A percentile compares a stretch with the other conserved stretches of the same genome.
phyloP scores from a whole-genome alignment of 2,329 filamentous ascomycete species.

The Neonectria neomacrospora region DNA sequence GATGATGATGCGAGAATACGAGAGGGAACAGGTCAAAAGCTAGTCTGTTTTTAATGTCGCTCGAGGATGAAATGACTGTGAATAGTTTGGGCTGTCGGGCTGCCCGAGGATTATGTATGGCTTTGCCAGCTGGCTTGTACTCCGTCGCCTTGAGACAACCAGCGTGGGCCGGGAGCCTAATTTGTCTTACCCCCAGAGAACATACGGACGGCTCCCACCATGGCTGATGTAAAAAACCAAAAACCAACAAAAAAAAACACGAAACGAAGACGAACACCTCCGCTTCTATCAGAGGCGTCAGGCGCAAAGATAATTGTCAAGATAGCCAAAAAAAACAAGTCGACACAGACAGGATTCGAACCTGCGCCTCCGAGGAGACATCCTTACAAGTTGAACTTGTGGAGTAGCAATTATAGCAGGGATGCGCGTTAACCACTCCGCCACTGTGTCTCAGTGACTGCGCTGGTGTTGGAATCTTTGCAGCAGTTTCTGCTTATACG shows the following conservation, averaged over 20 bases:
- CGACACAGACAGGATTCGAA: constrained; percentile 7
- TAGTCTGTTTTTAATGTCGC: constrained; percentile 4
- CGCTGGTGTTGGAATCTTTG: background rate
- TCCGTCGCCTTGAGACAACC: background rate
- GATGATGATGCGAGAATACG: constrained; percentile 33
- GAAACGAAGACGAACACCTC: too few species aligned
- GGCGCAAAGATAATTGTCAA: background rate
- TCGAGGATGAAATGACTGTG: constrained; percentile 4
- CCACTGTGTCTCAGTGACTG: background rate
- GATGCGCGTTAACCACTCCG: constrained; percentile 3
- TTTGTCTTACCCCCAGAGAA: too few species aligned
- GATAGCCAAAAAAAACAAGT: background rate
- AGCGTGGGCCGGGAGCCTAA: too few species aligned
- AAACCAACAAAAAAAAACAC: too few species aligned
- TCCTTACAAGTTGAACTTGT: background rate
- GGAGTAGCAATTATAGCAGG: background rate
- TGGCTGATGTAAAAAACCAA: too few species aligned
- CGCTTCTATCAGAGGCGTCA: background rate
- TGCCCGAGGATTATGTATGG: constrained; percentile 21
- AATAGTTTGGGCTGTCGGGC: background rate
- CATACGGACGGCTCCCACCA: too few species aligned
- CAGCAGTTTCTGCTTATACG: background rate
- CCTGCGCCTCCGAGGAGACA: constrained; percentile 1
- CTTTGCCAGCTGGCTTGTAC: background rate
- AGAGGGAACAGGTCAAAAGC: constrained; percentile 8